These are phyloP conservation scores for Davidsoniella neocaledoniae DNA, from an alignment of 2,329 filamentous ascomycete species.

Conservation along the genomic window DNA sequence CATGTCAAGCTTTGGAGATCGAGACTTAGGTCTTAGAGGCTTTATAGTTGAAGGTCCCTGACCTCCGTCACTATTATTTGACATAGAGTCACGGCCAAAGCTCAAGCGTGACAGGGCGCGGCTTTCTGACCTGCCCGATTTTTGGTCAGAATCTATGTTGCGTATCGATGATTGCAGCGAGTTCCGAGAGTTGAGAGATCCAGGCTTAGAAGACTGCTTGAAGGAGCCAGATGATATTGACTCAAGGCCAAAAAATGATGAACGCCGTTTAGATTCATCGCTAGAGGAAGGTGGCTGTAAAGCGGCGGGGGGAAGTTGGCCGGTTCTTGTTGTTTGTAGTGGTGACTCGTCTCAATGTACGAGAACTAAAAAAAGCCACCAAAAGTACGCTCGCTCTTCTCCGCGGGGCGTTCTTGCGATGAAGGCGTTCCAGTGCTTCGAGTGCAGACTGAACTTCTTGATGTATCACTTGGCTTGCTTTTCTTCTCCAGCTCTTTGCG, in stretches of 20 bases:
- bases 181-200: constrained; percentile 7
- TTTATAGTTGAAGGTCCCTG: constrained; percentile 5
- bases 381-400: constrained; percentile 21
- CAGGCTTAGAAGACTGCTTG: constrained; percentile 4
- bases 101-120: constrained; percentile 3
- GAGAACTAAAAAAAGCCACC: constrained; percentile 27
- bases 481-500: constrained; percentile 28
- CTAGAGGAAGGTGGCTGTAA: constrained; percentile 2
- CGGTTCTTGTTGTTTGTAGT: constrained; percentile 14
- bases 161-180: constrained; percentile 4
- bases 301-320: constrained; percentile 11
- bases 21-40: not conserved
- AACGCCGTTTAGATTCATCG: constrained; percentile 1
- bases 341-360: constrained; percentile 21
- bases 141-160: constrained; percentile 3
- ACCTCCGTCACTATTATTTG: constrained; percentile 1
- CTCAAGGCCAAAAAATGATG: constrained; percentile 10
- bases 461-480: constrained; percentile 18
- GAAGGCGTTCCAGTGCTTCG: constrained; percentile 26
- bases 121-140: constrained; percentile 2
- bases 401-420: constrained; percentile 1
- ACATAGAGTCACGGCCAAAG: constrained; percentile 4
- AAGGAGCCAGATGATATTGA: constrained; percentile 5
- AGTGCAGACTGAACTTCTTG: constrained; percentile 24
- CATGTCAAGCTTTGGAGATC: not conserved